Percentiles rank a stretch among this genome's conserved stretches.
These are phyloP conservation scores for Solioccasus polychromus DNA, from an alignment of 768 basidiomycete genomes.

Conservation along the genomic window DNA sequence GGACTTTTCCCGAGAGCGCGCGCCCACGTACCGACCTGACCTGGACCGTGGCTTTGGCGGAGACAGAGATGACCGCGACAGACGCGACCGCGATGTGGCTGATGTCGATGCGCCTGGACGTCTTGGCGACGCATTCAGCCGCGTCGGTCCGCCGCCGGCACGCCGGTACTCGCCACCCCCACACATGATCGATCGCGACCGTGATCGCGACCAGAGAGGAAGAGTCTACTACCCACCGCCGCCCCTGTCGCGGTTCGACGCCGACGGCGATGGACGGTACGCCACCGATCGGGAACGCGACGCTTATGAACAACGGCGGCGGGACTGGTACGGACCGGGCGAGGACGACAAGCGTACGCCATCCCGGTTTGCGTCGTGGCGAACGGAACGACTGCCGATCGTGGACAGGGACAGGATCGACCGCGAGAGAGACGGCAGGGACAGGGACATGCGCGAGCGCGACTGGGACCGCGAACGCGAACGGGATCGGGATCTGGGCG, in stretches of 20 bases:
- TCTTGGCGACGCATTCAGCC: conserved; percentile 33
- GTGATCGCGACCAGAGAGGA: conserved; percentile 24
- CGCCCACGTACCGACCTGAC: conserved; percentile 39
- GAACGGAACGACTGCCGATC: conserved; percentile 31
- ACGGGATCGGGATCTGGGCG: conserved; percentile 17
- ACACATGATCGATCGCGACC: conserved; percentile 34
- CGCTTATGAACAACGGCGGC: conserved; percentile 27
- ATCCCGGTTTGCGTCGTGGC: conserved; percentile 17
- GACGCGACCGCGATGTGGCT: conserved; percentile 38
- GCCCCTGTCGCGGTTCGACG: conserved; percentile 28
- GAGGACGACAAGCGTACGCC: conserved; percentile 40
- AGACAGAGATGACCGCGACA: conserved; percentile 32
- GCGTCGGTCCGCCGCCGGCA: conserved; percentile 8
- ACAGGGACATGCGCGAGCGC: conserved; percentile 32
- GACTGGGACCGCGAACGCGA: conserved; percentile 36
- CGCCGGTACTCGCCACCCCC: conserved; percentile 27
- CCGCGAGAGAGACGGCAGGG: conserved; percentile 33
- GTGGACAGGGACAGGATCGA: conserved; percentile 37
- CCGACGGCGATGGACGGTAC: conserved; percentile 30
- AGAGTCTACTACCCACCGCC: conserved; percentile 31
- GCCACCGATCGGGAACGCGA: conserved; percentile 31
- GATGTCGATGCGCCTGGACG: conserved; percentile 36
- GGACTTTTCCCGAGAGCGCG: conserved; percentile 35
- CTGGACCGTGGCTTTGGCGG: conserved; percentile 32
- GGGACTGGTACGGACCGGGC: conserved; percentile 31